Percentiles rank a stretch among this genome's conserved stretches.
phyloP scores from a whole-genome alignment of 164 flowering plant species.

The Nymphaea thermarum region DNA sequence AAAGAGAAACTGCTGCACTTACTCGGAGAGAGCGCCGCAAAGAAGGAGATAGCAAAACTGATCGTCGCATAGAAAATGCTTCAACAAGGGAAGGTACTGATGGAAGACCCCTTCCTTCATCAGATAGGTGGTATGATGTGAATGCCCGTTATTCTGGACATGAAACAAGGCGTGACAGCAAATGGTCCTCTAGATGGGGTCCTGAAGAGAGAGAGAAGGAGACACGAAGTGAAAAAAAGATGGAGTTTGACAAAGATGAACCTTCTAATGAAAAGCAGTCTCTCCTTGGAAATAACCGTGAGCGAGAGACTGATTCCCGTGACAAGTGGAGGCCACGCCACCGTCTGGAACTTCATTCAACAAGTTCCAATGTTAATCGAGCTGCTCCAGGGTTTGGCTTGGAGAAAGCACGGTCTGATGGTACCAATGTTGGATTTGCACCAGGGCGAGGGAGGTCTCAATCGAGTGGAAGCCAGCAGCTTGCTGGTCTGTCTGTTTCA shows the following conservation, averaged over 20 bases:
- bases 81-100: conserved; percentile 38
- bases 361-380: conserved; percentile 48
- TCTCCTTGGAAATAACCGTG: conserved; percentile 29
- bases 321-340: conserved; percentile 99
- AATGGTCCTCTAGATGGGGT: conserved; percentile 97
- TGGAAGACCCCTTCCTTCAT: conserved; percentile 34
- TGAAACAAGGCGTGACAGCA: conserved; percentile 68
- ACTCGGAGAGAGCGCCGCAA: conserved; percentile 77
- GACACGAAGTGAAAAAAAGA: conserved; percentile 45
- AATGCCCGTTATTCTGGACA: conserved; percentile 40
- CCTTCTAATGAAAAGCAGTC: conserved; percentile 43
- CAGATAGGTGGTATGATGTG: conserved; percentile 72
- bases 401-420: conserved; percentile 58
- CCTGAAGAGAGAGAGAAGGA: conserved; percentile 93
- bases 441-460: conserved; percentile 72
- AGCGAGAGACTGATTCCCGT: conserved; percentile 75
- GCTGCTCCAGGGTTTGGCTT: conserved; percentile 81
- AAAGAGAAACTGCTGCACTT: conserved; percentile 79
- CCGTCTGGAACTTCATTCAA: conserved; percentile 56
- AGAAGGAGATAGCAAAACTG: conserved; percentile 18
- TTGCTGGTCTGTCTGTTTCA: conserved; percentile 29
- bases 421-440: conserved; percentile 47
- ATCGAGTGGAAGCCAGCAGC: conserved; percentile 10
- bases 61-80: conserved; percentile 48
- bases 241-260: conserved; percentile 62